A percentile compares a stretch with the other conserved stretches of the same genome.
Conservation (phyloP, 2,329 filamentous ascomycete genomes). For the Coleophoma eucalyptorum region DNA sequence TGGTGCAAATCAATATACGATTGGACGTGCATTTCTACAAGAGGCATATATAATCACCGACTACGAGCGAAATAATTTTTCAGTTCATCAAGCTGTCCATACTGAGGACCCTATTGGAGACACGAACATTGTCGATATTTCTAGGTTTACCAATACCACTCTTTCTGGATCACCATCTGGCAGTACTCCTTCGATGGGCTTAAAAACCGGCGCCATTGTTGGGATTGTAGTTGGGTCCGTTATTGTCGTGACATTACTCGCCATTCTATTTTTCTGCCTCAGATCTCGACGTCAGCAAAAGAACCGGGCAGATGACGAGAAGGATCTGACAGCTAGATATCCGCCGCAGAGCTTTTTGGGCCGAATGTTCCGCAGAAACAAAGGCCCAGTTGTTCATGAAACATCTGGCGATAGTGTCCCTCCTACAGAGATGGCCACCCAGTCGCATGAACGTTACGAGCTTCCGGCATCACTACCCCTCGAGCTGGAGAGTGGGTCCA, state of each 20-base stretch:
- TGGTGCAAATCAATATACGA: slow-evolving; percentile 25
- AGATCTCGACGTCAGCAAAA: slow-evolving; percentile 11
- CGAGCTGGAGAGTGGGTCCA: slow-evolving; percentile 21
- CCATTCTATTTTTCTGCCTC: slow-evolving; percentile 11
- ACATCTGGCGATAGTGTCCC: slow-evolving; percentile 46
- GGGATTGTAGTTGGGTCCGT: slow-evolving; percentile 18
- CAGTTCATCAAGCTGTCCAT: slow-evolving; percentile 26
- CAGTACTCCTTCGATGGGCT: background rate
- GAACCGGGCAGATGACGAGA: slow-evolving; percentile 44
- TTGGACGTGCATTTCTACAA: slow-evolving; percentile 29
- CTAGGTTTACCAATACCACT: slow-evolving; percentile 19
- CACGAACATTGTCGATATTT: slow-evolving; percentile 18
- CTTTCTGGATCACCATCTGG: slow-evolving; percentile 9
- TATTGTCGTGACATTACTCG: slow-evolving; percentile 7
- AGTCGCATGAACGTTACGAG: slow-evolving; percentile 20
- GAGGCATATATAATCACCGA: slow-evolving; percentile 30
- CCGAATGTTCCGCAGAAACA: slow-evolving; percentile 37
- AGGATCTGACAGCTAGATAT: background rate
- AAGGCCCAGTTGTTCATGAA: slow-evolving; percentile 43
- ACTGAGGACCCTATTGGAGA: slow-evolving; percentile 16
- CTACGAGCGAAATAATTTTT: slow-evolving; percentile 27
- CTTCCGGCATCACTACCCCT: slow-evolving; percentile 19
- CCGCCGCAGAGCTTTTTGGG: slow-evolving; percentile 45
- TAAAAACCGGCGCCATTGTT: slow-evolving; percentile 18
- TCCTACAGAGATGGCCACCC: slow-evolving; percentile 31